Base-by-base conservation (phyloP, 176 grass and related monocot species). In the Cocos nucifera region DNA sequence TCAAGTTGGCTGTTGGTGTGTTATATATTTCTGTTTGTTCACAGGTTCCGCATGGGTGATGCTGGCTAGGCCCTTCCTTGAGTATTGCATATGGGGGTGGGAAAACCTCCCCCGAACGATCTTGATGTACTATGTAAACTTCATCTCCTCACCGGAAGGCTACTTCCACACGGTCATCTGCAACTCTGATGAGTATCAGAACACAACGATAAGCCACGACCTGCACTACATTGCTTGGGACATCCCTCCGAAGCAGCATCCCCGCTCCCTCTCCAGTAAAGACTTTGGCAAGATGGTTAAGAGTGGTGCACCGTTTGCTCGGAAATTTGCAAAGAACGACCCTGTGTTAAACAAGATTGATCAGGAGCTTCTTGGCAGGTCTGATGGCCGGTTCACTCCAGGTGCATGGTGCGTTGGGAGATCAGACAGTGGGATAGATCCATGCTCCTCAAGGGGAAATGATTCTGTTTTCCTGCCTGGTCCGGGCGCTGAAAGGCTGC, bases 41-140 rank as follows among this genome's bases (percentile, higher is more conserved):
- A 14, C 76, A 98, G 93, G 93, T 63, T 92, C 93, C 60, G 84
- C 93, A 30, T 92, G 93, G 93, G 81, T 92, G 67, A 98, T 92
- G 84, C 79, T 92, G 24, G 83, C 78, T 19, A 78, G 80, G 53
- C 35, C 69, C 44, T 98, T 98, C 64, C 78, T 98, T 0, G 84
- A 98, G 66, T 88, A 92, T 73, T 88, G 84, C 67, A 89, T 92
- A 50, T 86, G 78, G 84, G 87, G 93, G 24, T 92, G 87, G 81
- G 84, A 92, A 30, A 90, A 92, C 51, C 93, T 98, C 55, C 93
- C 84, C 0, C 76, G 81, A 6, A 89, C 77, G 9, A 68, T 98
- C 48, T 76, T 92, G 53, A 85, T 98, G 87, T 98, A 92, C 73
- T 92, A 88, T 49, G 78, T 79, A 4, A 98, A 98, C 70, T 88